Evolutionary conservation across 345 rosid species (phyloP).

Genomic region (Citrus sinensis): DVS_A1.0 CM039166.1:1053001-1053500

Average conservation of each 20-base stretch:
- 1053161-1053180: too few species aligned
- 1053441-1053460: too few species aligned
- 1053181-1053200: too few species aligned
- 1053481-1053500: accelerated
- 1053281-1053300: not conserved
- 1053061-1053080: not conserved
- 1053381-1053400: not conserved
- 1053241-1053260: not conserved
- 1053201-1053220: too few species aligned
- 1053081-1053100: not conserved
- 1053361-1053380: not conserved
- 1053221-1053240: too few species aligned
- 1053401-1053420: not conserved
- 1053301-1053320: not conserved
- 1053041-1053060: too few species aligned
- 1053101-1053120: not conserved
- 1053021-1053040: too few species aligned
- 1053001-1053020: too few species aligned
- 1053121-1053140: not conserved
- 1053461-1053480: too few species aligned
- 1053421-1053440: not conserved
- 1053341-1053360: not conserved
- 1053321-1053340: not conserved
- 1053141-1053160: not conserved
- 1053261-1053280: not conserved